These are phyloP conservation scores for Aegilops umbellulata DNA, from an alignment of 176 grass and related monocot species.

Conservation along the genomic window DNA sequence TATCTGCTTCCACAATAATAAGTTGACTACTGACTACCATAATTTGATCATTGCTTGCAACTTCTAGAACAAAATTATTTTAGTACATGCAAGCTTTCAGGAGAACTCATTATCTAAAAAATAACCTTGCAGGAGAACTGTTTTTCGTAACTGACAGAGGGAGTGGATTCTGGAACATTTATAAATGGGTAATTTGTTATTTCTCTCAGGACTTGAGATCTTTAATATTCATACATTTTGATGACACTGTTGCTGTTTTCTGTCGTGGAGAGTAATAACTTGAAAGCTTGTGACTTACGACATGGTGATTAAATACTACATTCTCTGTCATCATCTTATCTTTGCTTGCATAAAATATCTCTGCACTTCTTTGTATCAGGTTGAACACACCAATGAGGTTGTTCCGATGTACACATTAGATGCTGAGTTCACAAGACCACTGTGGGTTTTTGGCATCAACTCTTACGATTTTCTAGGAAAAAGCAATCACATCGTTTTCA, in stretches of 20 bases:
- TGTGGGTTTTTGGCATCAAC: constrained; percentile 91
- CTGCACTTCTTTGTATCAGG: constrained; percentile 38
- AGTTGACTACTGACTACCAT: neutral
- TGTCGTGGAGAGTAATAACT: constrained; percentile 22
- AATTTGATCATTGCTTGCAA: neutral
- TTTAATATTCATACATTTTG: constrained; percentile 9
- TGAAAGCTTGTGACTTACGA: neutral
- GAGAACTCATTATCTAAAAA: constrained; percentile 40
- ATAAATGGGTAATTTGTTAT: constrained; percentile 76
- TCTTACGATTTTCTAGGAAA: constrained; percentile 84
- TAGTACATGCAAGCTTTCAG: constrained; percentile 44
- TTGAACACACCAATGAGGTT: constrained; percentile 74
- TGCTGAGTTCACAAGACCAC: constrained; percentile 83
- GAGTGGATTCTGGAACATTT: constrained; percentile 92
- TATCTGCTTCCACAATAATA: neutral
- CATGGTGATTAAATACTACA: neutral
- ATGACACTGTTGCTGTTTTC: neutral
- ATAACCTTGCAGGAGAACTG: constrained; percentile 68
- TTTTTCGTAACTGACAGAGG: constrained; percentile 89
- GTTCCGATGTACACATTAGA: constrained; percentile 65
- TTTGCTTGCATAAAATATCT: constrained; percentile 18
- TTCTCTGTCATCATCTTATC: neutral
- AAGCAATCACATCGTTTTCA: constrained; percentile 67
- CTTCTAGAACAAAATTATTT: constrained; percentile 1
- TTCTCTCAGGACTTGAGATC: neutral